A percentile compares a stretch with the other conserved stretches of the same genome.
Evolutionary conservation across 331 rosid species (phyloP).

Genomic region (Quercus tomentella): DNA sequence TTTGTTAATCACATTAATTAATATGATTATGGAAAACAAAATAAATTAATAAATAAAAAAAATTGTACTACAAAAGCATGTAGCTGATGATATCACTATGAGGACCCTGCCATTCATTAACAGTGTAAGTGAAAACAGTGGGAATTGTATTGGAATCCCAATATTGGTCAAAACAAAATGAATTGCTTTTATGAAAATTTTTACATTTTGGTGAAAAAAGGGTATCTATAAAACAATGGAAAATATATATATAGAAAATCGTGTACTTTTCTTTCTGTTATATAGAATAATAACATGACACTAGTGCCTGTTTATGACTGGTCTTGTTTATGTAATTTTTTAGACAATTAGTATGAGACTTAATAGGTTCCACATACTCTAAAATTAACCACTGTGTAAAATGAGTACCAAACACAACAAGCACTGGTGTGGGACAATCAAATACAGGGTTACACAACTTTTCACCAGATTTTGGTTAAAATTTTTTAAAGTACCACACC

Average conservation of each 20-base stretch:
- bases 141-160: not conserved
- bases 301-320: no score
- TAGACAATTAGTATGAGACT: no score
- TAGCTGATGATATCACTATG: not conserved
- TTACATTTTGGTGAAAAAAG: no score
- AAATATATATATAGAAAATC: no score
- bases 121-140: no score
- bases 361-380: not conserved
- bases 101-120: no score
- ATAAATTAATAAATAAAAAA: no score
- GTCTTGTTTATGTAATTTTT: no score
- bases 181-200: not conserved
- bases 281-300: no score
- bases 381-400: not conserved
- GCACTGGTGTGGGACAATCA: slow-evolving; percentile 7
- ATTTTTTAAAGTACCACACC: slow-evolving; percentile 12
- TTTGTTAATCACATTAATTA: not conserved
- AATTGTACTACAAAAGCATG: not conserved
- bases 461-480: slow-evolving; percentile 5
- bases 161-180: not conserved
- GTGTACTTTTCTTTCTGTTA: no score
- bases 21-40: no score
- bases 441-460: slow-evolving; percentile 23
- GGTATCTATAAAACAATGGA: no score
- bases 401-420: slow-evolving; percentile 17